Base-by-base conservation (phyloP, 1,284 basidiomycete species). In the Rhodotorula sp. region DNA sequence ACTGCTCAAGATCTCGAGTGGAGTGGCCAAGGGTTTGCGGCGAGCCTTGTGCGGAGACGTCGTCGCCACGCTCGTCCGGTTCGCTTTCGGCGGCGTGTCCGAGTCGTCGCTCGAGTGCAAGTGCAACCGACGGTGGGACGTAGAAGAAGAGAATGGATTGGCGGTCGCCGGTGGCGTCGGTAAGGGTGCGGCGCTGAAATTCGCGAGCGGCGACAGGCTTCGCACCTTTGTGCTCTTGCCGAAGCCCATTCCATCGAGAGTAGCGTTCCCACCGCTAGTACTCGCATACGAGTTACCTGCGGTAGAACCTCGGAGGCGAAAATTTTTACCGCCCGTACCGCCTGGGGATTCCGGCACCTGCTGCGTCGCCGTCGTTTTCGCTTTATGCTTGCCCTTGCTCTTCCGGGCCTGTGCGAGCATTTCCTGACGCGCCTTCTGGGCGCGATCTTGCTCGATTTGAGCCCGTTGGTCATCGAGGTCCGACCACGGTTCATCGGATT, bases 331-430 rank as follows among this genome's bases (percentile, higher is more conserved):
- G 37, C 37, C 37, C 37, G 37, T 42, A 42, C 37, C 14, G 37
- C 10, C 37, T 42, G 37, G 37, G 37, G 37, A 42, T 14, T 42
- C 37, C 37, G 37, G 37, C 37, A 46, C n/a, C 6, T 6, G 18
- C 15, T 37, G 53, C 8, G 62, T 30, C 56, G 56, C 30, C 12
- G n/a, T 20, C 58, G 29, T 51, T 53, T 60, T 66, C 42, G 53
- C 59, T 53, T 66, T 66, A 20, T 30, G 51, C 64, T 56, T 66
- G n/a, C 14, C 53, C 44, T 44, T 22, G 17, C 20, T 22, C 26
- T 22, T 45, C 17, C 37, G 37, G 37, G 33, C 54, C 46, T 58
- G 53, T 12, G 26, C 64, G 22, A 45, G 42, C 42, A 30, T 29
- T 22, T 44, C 49, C 37, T 46, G 44, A 22, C 58, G 18, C 49